These are phyloP conservation scores for Erythrophleum fordii DNA, from an alignment of 306 rosid species.

Conservation along the genomic window DNA sequence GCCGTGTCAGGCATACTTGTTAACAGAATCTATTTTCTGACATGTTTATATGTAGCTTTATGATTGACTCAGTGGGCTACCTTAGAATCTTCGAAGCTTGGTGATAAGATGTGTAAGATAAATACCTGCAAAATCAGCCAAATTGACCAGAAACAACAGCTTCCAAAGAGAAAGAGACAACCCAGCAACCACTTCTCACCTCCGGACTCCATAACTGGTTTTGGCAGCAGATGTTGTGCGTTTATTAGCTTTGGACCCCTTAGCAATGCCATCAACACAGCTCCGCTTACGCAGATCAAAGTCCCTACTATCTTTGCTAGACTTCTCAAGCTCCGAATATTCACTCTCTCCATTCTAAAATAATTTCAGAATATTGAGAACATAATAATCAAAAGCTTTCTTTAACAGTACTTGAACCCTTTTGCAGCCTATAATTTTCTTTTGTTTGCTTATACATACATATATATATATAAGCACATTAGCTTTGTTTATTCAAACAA, in stretches of 20 bases:
- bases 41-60: no score
- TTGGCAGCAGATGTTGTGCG: conserved; percentile 25
- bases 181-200: conserved; percentile 51
- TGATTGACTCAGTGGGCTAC: no score
- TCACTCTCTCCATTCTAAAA: conserved; percentile 52
- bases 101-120: background rate
- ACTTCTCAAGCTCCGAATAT: conserved; percentile 50
- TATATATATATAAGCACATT: no score
- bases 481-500: no score
- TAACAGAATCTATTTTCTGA: no score
- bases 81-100: no score
- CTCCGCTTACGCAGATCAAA: conserved; percentile 55
- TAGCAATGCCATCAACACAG: conserved; percentile 55
- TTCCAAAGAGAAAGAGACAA: conserved; percentile 47
- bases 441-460: background rate
- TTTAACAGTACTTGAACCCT: no score
- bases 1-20: no score
- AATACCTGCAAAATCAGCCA: conserved; percentile 63
- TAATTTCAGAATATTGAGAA: background rate
- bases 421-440: no score
- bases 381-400: background rate
- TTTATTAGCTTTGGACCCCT: conserved; percentile 65
- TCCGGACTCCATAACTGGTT: conserved; percentile 26
- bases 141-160: conserved; percentile 50
- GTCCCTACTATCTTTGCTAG: conserved; percentile 65